These are phyloP conservation scores for Saccharomyces pastorianus DNA, from an alignment of 1,139 yeast genomes.

Conservation along the genomic window DNA sequence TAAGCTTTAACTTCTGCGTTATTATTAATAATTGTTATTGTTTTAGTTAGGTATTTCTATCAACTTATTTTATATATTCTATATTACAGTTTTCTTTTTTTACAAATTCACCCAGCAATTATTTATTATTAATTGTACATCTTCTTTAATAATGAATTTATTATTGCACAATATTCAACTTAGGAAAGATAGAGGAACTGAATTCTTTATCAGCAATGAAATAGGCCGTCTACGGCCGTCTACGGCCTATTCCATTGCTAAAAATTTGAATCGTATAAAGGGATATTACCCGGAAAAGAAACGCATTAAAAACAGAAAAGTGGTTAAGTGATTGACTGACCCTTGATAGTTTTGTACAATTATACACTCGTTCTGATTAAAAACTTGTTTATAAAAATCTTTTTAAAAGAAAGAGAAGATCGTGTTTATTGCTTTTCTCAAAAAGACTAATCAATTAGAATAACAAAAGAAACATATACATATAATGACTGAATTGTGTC, in stretches of 20 bases:
- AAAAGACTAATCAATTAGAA: background rate
- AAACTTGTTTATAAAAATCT: background rate
- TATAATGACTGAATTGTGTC: constrained; percentile 33
- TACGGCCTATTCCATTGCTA: background rate
- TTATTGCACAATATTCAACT: background rate
- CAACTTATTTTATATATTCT: too few species aligned
- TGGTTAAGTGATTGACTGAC: background rate
- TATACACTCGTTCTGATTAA: background rate
- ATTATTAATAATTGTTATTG: too few species aligned
- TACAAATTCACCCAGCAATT: too few species aligned
- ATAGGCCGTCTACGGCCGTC: background rate
- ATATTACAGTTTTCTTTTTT: too few species aligned
- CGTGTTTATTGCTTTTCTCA: constrained; percentile 1
- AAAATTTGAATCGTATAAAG: background rate
- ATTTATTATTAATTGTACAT: too few species aligned
- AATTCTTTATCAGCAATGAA: background rate
- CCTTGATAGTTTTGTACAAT: background rate
- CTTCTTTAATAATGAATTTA: too few species aligned
- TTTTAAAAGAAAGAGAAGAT: background rate
- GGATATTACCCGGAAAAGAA: background rate
- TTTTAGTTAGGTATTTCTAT: too few species aligned
- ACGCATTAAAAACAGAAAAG: background rate
- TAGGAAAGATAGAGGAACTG: background rate
- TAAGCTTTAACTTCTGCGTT: background rate
- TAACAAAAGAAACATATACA: background rate